Conservation (phyloP, 805 yeast species). For the Candida mattraensis region DNA sequence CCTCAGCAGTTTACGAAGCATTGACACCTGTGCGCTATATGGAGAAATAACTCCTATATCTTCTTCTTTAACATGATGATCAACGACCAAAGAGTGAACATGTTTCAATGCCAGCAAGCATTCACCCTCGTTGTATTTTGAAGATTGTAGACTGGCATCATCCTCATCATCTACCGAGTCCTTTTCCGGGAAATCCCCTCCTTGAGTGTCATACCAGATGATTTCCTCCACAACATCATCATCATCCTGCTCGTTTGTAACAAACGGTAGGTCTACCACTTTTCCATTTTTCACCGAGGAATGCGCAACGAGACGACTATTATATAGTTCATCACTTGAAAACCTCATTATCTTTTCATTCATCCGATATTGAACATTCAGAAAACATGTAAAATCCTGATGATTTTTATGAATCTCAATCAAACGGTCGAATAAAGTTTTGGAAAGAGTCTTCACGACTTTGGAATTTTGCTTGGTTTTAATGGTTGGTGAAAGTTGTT, state of each 20-base stretch:
- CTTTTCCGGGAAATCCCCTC: slow-evolving; percentile 75
- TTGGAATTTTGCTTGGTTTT: slow-evolving; percentile 48
- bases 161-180: slow-evolving; percentile 35
- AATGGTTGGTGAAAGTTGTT: slow-evolving; percentile 89
- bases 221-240: slow-evolving; percentile 59
- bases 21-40: slow-evolving; percentile 80
- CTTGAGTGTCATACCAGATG: slow-evolving; percentile 92
- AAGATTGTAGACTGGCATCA: slow-evolving; percentile 35
- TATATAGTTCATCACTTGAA: slow-evolving; percentile 68
- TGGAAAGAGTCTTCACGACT: slow-evolving; percentile 48
- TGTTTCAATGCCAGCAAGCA: slow-evolving; percentile 60
- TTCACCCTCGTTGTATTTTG: slow-evolving; percentile 80
- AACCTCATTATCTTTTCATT: slow-evolving; percentile 74
- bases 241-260: slow-evolving; percentile 37
- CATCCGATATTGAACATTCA: slow-evolving; percentile 88
- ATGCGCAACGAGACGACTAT: slow-evolving; percentile 61
- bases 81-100: slow-evolving; percentile 45
- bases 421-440: slow-evolving; percentile 80
- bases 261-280: slow-evolving; percentile 52
- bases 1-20: slow-evolving; percentile 49
- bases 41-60: slow-evolving; percentile 89
- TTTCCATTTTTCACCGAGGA: slow-evolving; percentile 51
- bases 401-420: slow-evolving; percentile 46
- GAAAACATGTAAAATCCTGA: slow-evolving; percentile 49
- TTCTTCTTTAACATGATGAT: slow-evolving; percentile 49